Conservation (phyloP, 768 basidiomycete species). For the Phanerochaete sordida region DNA sequence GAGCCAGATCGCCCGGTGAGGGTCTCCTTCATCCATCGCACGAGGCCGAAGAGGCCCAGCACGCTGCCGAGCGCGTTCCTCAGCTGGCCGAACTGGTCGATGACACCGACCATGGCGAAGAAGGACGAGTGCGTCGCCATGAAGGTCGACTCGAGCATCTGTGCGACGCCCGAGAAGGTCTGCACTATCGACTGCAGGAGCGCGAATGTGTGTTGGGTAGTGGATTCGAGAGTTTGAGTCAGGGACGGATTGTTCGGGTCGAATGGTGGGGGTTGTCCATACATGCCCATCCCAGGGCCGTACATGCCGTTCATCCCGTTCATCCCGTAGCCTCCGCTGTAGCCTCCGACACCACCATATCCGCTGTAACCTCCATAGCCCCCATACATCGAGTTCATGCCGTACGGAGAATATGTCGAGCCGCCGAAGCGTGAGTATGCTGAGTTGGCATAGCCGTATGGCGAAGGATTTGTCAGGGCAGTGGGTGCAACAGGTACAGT, state of each 20-base stretch:
- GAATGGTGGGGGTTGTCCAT: constrained; percentile 32
- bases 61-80: constrained; percentile 93
- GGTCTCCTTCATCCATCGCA: constrained; percentile 79
- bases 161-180: constrained; percentile 91
- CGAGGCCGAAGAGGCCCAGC: constrained; percentile 84
- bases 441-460: constrained; percentile 41
- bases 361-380: constrained; percentile 28
- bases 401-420: constrained; percentile 39
- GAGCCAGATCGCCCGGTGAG: constrained; percentile 41
- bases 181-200: constrained; percentile 94
- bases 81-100: constrained; percentile 91
- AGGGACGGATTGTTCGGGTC: constrained; percentile 61
- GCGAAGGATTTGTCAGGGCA: constrained; percentile 28
- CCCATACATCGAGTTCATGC: constrained; percentile 39
- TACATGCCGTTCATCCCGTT: constrained; percentile 39
- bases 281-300: constrained; percentile 36
- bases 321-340: constrained; percentile 27
- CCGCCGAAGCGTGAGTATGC: constrained; percentile 42
- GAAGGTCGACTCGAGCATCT: constrained; percentile 97
- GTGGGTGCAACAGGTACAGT: constrained; percentile 18
- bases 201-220: constrained; percentile 90
- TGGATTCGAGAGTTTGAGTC: constrained; percentile 82
- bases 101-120: constrained; percentile 94
- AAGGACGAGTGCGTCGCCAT: constrained; percentile 96
- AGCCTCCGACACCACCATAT: constrained; percentile 26